These are phyloP conservation scores for Hypoxylon rubiginosum DNA, from an alignment of 2,329 filamentous ascomycete genomes.

Conservation along the genomic window DNA sequence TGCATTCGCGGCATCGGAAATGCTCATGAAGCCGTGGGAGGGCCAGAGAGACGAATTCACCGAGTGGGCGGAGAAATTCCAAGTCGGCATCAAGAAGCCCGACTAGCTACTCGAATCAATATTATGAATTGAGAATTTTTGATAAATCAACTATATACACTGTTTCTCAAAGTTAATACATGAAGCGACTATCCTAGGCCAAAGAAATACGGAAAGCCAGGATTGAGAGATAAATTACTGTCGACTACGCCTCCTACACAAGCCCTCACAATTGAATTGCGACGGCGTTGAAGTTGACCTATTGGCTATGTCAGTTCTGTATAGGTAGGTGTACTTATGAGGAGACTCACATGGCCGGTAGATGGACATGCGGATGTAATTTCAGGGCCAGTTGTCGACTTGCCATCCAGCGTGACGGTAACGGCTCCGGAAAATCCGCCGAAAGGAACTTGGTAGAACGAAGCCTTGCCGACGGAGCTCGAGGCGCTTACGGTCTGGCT, in stretches of 20 bases:
- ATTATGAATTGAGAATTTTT: constrained; percentile 3
- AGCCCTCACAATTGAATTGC: constrained; percentile 50
- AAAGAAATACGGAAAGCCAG: neutral
- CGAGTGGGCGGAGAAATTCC: constrained; percentile 76
- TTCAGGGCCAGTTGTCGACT: constrained; percentile 54
- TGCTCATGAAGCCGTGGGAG: constrained; percentile 72
- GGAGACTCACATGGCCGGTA: constrained; percentile 47
- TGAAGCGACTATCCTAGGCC: neutral
- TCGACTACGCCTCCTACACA: neutral
- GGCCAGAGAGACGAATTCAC: constrained; percentile 81
- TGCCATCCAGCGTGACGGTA: constrained; percentile 55
- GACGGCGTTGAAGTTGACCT: constrained; percentile 55
- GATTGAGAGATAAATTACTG: neutral
- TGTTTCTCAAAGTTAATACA: neutral
- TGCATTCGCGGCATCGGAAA: constrained; percentile 68
- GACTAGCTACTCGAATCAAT: constrained; percentile 39
- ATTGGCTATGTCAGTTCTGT: constrained; percentile 25
- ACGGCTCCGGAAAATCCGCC: constrained; percentile 56
- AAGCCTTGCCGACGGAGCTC: constrained; percentile 51
- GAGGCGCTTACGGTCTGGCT: constrained; percentile 50
- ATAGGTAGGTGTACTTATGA: neutral
- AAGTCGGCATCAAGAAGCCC: constrained; percentile 64
- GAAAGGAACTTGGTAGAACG: constrained; percentile 56
- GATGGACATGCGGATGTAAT: constrained; percentile 53
- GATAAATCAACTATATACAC: constrained; percentile 25